Evolutionary conservation across 2,329 filamentous ascomycete species (phyloP), one percentile per base, ranked within the genome.

Genomic region (Cytospora mali): DNA sequence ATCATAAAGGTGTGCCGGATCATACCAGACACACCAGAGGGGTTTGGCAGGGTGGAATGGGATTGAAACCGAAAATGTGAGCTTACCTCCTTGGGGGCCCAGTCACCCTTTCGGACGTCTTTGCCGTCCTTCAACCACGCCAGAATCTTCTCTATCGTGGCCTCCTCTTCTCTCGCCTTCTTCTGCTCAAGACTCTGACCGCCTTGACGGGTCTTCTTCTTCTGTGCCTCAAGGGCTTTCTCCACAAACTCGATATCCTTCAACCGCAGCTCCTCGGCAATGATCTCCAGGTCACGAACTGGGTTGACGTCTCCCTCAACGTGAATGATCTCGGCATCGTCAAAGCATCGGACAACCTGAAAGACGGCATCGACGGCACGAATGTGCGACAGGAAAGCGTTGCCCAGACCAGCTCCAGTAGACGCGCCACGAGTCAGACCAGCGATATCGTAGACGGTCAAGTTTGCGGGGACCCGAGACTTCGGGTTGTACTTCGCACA

Each of bases 161-260:
- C 92, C 77, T 97, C 91, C 74, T 98, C 95, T 75, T 97, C 92
- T 75, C 90, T 93, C 69, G 96, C 83, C 83, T 96, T 98, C 87
- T 97, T 99, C 86, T 96, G 92, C 82, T 99, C 95, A 65, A 99
- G 83, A 76, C 89, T 93, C 80, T 99, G 94, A 54, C 95, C 95
- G 73, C 95, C 95, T 80, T 94, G 86, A 68, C 92, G 86, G 49
- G 95, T 99, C 83, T 95, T 94, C 86, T 98, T 99, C 82, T 90
- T 88, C 70, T 96, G 84, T 76, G 85, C 88, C 77, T 98, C 96
- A 61, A 95, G 87, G 4, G 93, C 91, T 85, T 99, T 99, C 81
- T 97, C 93, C 65, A 91, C 88, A 75, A 98, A 99, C 81, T 99
- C 96, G 68, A 97, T 97, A 79, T 99, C 95, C 83, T 99, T 99